Conservation (phyloP, 805 yeast genomes). For the Candida parachauliodes region DNA sequence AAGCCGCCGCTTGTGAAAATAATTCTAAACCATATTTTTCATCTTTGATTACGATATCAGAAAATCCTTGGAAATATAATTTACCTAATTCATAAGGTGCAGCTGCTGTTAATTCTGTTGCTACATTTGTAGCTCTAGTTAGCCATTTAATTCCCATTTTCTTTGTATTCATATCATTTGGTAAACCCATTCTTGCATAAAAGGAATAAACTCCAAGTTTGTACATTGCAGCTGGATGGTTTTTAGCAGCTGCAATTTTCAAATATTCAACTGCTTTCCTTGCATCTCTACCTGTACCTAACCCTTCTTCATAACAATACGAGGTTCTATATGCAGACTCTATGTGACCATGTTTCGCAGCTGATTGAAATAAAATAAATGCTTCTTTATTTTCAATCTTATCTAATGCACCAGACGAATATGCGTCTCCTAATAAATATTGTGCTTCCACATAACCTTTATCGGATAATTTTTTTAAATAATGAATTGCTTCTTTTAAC, state of each 20-base stretch:
- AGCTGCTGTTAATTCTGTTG: slow-evolving; percentile 81
- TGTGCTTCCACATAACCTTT: slow-evolving; percentile 89
- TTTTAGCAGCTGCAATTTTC: slow-evolving; percentile 82
- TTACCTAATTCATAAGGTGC: slow-evolving; percentile 92
- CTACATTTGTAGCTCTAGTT: slow-evolving; percentile 77
- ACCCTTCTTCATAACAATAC: slow-evolving; percentile 87
- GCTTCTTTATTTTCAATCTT: slow-evolving; percentile 78
- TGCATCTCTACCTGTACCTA: slow-evolving; percentile 87
- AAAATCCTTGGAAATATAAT: slow-evolving; percentile 78
- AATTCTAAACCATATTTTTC: slow-evolving; percentile 78
- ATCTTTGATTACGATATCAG: slow-evolving; percentile 84
- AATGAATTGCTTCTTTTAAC: slow-evolving; percentile 71
- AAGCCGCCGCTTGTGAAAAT: slow-evolving; percentile 81
- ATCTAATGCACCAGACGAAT: slow-evolving; percentile 79
- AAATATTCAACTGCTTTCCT: slow-evolving; percentile 79
- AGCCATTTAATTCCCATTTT: slow-evolving; percentile 92
- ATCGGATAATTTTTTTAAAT: slow-evolving; percentile 67
- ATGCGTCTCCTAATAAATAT: slow-evolving; percentile 86
- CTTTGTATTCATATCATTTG: slow-evolving; percentile 63
- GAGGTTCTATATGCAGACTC: slow-evolving; percentile 92
- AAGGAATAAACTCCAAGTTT: slow-evolving; percentile 85
- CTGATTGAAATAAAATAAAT: slow-evolving; percentile 71
- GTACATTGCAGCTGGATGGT: slow-evolving; percentile 96
- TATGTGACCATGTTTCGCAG: slow-evolving; percentile 90
- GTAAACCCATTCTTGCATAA: slow-evolving; percentile 79